These are phyloP conservation scores for Nelumbo lutea DNA, from an alignment of 164 flowering plant species.

Conservation along the genomic window DNA sequence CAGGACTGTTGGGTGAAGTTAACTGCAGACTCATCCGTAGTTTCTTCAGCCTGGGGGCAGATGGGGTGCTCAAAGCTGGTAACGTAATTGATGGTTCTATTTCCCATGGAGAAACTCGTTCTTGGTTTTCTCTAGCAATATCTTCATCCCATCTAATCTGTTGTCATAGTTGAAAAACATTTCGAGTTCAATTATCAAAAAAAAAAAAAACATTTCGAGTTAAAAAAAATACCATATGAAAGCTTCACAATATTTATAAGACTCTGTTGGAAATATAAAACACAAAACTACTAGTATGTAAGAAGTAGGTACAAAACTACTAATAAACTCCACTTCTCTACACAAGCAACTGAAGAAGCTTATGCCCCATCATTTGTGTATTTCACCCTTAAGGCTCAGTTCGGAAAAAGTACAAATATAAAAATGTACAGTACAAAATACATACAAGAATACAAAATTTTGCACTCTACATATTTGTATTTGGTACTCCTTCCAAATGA, in stretches of 20 bases:
- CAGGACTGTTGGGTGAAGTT: constrained; percentile 35
- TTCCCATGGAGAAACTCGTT: constrained; percentile 92
- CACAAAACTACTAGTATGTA: too few species aligned
- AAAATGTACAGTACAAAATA: too few species aligned
- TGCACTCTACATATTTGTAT: too few species aligned
- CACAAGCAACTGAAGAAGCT: too few species aligned
- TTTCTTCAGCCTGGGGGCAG: constrained; percentile 77
- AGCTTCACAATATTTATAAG: not conserved
- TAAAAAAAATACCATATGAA: not conserved
- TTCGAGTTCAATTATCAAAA: too few species aligned
- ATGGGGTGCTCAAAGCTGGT: constrained; percentile 57
- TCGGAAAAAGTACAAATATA: too few species aligned
- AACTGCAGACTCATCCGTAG: constrained; percentile 47
- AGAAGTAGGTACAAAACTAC: too few species aligned
- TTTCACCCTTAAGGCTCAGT: too few species aligned
- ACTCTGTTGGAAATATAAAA: too few species aligned
- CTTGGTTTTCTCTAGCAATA: constrained; percentile 42
- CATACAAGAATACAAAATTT: too few species aligned
- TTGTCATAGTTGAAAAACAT: constrained; percentile 5
- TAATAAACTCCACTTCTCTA: too few species aligned
- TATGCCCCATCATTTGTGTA: not conserved
- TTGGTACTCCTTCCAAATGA: too few species aligned
- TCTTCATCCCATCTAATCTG: constrained; percentile 96
- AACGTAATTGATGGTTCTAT: constrained; percentile 70
- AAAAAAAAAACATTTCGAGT: not conserved